Conservation (phyloP, 148 eudicot genomes). For the Diospyros lotus region DNA sequence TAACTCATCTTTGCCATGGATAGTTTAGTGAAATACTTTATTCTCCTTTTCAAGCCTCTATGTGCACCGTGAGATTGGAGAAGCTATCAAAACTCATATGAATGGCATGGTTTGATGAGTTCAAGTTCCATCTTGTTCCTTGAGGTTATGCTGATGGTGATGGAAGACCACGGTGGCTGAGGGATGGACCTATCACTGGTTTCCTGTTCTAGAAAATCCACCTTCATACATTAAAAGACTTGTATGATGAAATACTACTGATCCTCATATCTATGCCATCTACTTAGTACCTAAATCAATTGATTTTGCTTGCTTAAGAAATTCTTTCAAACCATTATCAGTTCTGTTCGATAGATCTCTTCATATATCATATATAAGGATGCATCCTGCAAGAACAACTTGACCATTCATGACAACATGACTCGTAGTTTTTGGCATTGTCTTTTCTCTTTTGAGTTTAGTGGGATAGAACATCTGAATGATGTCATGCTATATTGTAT, state of each 20-base stretch:
- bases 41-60: not conserved
- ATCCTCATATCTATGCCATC: no score
- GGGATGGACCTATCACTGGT: not conserved
- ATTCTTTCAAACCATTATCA: no score
- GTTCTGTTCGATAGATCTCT: not conserved
- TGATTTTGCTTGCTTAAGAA: no score
- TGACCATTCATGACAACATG: not conserved
- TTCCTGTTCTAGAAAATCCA: no score
- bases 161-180: not conserved
- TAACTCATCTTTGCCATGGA: not conserved
- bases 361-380: not conserved
- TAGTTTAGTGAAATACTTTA: not conserved
- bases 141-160: not conserved
- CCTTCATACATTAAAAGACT: no score
- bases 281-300: no score
- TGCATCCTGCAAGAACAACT: not conserved
- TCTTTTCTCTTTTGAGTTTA: not conserved
- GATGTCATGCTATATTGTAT: not conserved
- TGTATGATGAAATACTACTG: no score
- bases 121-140: constrained; percentile 1
- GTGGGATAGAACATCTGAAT: not conserved
- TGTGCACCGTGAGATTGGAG: not conserved
- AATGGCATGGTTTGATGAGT: not conserved
- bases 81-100: not conserved
- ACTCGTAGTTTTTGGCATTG: not conserved